phyloP scores from a whole-genome alignment of 169 alveolate species.

The Plasmodium gallinaceum region DNA sequence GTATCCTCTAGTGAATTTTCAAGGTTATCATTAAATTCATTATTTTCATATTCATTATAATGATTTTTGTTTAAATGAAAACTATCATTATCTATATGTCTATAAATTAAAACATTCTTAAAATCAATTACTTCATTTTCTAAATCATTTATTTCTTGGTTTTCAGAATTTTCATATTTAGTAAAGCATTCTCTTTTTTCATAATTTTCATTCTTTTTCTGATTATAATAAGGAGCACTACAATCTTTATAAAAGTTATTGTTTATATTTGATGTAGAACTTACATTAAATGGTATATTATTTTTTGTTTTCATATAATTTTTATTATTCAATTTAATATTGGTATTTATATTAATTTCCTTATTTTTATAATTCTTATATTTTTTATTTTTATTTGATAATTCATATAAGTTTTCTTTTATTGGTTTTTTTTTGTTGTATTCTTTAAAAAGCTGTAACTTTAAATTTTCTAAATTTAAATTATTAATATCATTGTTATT shows the following conservation, averaged over 20 bases:
- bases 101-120: background rate
- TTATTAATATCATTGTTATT: background rate
- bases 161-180: slow-evolving; percentile 3
- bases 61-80: background rate
- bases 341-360: background rate
- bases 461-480: slow-evolving; percentile 8
- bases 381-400: slow-evolving; percentile 11
- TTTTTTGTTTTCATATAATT: slow-evolving; percentile 1
- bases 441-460: background rate
- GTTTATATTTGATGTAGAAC: background rate
- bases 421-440: background rate
- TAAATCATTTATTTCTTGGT: slow-evolving; percentile 8
- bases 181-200: slow-evolving; percentile 38
- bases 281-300: background rate
- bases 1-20: slow-evolving; percentile 34
- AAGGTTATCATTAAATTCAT: background rate
- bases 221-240: background rate
- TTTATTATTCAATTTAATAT: slow-evolving; percentile 6
- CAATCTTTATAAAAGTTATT: background rate
- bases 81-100: slow-evolving; percentile 12
- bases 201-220: background rate
- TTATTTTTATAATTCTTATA: background rate
- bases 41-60: background rate
- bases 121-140: slow-evolving; percentile 20
- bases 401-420: slow-evolving; percentile 14